Conservation (phyloP, 2,329 filamentous ascomycete species). For the Sphaerulina musiva region DNA sequence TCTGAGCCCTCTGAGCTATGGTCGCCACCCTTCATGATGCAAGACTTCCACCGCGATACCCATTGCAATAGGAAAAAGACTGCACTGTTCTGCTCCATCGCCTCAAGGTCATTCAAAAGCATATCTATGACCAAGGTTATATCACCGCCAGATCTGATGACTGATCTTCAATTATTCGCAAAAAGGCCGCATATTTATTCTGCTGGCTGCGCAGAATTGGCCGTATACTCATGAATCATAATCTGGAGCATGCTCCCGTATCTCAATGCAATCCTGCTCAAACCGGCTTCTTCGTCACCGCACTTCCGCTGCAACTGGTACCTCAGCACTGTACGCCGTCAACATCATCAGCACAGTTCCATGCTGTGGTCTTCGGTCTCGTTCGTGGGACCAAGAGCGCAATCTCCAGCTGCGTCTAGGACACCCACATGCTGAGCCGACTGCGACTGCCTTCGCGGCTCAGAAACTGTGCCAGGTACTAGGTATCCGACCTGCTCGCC, state of each 20-base stretch:
- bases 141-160: background rate
- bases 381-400: background rate
- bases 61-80: no score
- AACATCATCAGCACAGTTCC: background rate
- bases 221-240: background rate
- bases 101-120: no score
- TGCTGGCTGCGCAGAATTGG: background rate
- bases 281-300: background rate
- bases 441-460: constrained; percentile 1
- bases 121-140: no score
- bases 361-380: background rate
- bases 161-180: background rate
- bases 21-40: background rate
- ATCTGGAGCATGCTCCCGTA: background rate
- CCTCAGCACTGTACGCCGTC: background rate
- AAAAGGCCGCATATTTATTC: background rate
- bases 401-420: background rate
- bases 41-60: no score
- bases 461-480: background rate
- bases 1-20: background rate
- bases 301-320: background rate
- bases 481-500: constrained; percentile 1
- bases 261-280: background rate
- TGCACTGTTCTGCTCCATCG: no score
- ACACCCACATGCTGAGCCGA: background rate